Base-by-base conservation (phyloP, 164 flowering plant species). In the Aristolochia contorta region DNA sequence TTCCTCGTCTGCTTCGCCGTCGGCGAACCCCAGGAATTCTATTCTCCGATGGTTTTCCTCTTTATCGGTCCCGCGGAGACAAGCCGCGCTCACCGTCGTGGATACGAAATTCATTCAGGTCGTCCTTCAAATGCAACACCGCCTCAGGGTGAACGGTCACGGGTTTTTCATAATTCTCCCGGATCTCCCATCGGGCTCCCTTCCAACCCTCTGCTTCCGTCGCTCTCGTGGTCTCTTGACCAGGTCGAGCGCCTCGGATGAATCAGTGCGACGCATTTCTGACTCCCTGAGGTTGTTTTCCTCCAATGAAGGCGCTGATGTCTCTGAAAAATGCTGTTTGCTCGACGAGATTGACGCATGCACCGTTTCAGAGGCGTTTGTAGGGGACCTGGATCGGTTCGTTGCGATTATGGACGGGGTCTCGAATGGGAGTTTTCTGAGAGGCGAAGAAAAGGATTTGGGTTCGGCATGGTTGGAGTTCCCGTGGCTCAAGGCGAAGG, bases 41-140 rank as follows among this genome's bases (percentile, higher is more conserved):
- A 77, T 91, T 41, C 81, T 91, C 73, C 81, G 80, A 64, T 91
- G 98, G 98, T 87, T 89, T 75, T 66, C 84, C 23, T 79, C 96
- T 16, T 90, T 91, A 66, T 53, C 82, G 9, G 59, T 78, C 46
- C 84, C 82, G 52, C 94, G 84, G 30, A 92, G 95, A 46, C 89
- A 70, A 33, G 68, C 95, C 16, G 66, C 79, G 24, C 83, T 92
- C 65, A 85, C 98, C 18, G 33, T 61, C 65, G 77, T 84, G 47
- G 87, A 85, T 60, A 45, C 57, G 20, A 61, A 61, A 3, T 89
- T 87, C 85, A 45, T 65, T 12, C 76, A 64, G 13, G 61, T 92
- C 57, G 74, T 92, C 19, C 62, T 87, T n/a, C 78, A 80, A 56
- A 89, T 92, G 95, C 75, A 68, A 24, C 43, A 23, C 45, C 75